Evolutionary conservation across 371 early-diverging fungal genomes (phyloP).

Genomic region (Thermomucor indicae-seudaticae): DNA sequence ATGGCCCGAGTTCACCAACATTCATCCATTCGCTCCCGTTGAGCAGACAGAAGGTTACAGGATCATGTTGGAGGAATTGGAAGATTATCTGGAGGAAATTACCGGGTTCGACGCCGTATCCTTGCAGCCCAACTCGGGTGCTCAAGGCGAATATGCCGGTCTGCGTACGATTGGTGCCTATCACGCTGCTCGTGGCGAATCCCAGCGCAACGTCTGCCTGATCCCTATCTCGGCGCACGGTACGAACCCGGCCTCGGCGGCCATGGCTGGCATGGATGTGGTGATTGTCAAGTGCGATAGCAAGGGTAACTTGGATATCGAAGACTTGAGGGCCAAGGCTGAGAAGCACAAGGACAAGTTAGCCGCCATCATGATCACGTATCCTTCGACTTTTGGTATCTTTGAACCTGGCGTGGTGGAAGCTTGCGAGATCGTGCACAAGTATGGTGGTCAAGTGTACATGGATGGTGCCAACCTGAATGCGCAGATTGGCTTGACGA

Average conservation of each 20-base stretch:
- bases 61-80: slow-evolving; percentile 79
- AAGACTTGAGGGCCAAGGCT: slow-evolving; percentile 85
- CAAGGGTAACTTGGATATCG: slow-evolving; percentile 89
- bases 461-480: slow-evolving; percentile 99
- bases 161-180: slow-evolving; percentile 90
- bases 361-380: slow-evolving; percentile 96
- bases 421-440: slow-evolving; percentile 86
- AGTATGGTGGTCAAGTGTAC: slow-evolving; percentile 95
- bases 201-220: slow-evolving; percentile 86
- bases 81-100: slow-evolving; percentile 80
- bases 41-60: slow-evolving; percentile 91
- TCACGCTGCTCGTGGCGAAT: slow-evolving; percentile 78
- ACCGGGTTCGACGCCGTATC: slow-evolving; percentile 93
- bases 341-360: slow-evolving; percentile 76
- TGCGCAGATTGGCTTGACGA: slow-evolving; percentile 94
- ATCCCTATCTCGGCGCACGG: slow-evolving; percentile 98
- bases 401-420: slow-evolving; percentile 88
- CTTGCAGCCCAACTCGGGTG: slow-evolving; percentile 96
- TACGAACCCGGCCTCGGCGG: slow-evolving; percentile 98
- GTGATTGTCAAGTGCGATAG: slow-evolving; percentile 88
- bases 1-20: slow-evolving; percentile 91
- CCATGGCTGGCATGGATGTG: slow-evolving; percentile 94
- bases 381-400: slow-evolving; percentile 97
- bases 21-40: slow-evolving; percentile 95
- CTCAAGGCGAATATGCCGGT: slow-evolving; percentile 98